Evolutionary conservation across 208 protist species (phyloP), one percentile per base, ranked within the genome.

Genomic region (Endotrypanum monterogeii): DNA sequence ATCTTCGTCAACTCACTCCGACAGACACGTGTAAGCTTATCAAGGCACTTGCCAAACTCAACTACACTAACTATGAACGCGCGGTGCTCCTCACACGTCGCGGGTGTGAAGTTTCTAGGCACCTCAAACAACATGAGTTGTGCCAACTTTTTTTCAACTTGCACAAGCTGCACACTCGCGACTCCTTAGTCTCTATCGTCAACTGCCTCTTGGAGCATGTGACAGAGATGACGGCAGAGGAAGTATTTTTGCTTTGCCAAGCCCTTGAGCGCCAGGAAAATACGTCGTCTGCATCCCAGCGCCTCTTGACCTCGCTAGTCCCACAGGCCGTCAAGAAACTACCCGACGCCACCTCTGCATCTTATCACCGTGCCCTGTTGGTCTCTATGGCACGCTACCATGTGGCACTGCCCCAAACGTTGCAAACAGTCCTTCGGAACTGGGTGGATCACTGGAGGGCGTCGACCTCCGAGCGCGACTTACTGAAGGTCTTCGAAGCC

Each of bases 81-180:
- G 90, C 89, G 18, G 70, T 84, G 28, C 76, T 89, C 11, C 77
- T 97, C 46, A 77, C 88, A 0, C 87, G 93, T 0, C 86, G 93
- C 12, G 80, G 87, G n/a, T 96, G 91, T 63, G 89, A 94, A 69
- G 83, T 97, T 48, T 85, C 84, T 14, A 63, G 48, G 6, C 79
- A 87, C 44, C 61, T 95, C 14, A 76, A 78, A 6, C 50, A 39
- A 1, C 71, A 55, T 1, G 89, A 95, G 37, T 63, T 89, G 18
- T 93, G 90, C 72, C 68, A 77, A 28, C 82, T 94, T 7, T 94
- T 89, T 67, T 90, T 86, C 70, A 95, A 94, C 71, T 80, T 97
- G 20, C 83, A 86, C 57, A 91, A 84, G 58, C 77, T 97, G 41
- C 69, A 89, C 66, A 91, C 80, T 14, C 82, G 89, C 32, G 93